These are phyloP conservation scores for Podospora australis DNA, from an alignment of 495 filamentous ascomycete genomes.

Conservation along the genomic window DNA sequence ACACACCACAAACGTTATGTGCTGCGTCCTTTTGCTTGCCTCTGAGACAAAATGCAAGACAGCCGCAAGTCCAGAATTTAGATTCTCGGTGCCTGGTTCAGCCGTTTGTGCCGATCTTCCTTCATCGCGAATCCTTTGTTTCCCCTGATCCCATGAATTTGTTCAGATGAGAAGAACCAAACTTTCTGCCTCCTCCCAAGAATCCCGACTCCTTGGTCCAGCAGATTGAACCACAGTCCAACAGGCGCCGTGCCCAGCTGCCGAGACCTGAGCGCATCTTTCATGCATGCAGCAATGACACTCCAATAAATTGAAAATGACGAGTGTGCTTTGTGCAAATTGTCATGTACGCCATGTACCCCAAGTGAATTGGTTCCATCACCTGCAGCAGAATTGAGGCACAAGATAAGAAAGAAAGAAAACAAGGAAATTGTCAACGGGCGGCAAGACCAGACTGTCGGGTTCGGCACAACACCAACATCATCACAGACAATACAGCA, in stretches of 20 bases:
- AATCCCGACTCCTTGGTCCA: not conserved
- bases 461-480: too few relatives aligned
- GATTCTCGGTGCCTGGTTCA: too few relatives aligned
- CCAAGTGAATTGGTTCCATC: not conserved
- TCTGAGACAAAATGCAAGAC: too few relatives aligned
- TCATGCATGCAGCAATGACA: not conserved
- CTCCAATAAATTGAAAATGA: not conserved
- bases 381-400: not conserved
- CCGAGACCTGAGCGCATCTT: not conserved
- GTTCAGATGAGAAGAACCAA: not conserved
- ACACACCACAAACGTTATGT: not conserved
- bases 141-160: not conserved
- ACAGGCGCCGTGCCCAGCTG: too few relatives aligned
- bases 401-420: not conserved
- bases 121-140: too few relatives aligned
- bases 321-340: not conserved
- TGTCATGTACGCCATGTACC: not conserved
- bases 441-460: constrained; percentile 12
- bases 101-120: too few relatives aligned
- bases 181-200: not conserved
- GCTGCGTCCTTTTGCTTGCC: too few relatives aligned
- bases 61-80: too few relatives aligned
- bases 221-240: too few relatives aligned
- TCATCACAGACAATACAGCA: not conserved
- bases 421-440: not conserved